These are phyloP conservation scores for Picea glauca DNA, from an alignment of 75 land plant genomes.

Conservation along the genomic window DNA sequence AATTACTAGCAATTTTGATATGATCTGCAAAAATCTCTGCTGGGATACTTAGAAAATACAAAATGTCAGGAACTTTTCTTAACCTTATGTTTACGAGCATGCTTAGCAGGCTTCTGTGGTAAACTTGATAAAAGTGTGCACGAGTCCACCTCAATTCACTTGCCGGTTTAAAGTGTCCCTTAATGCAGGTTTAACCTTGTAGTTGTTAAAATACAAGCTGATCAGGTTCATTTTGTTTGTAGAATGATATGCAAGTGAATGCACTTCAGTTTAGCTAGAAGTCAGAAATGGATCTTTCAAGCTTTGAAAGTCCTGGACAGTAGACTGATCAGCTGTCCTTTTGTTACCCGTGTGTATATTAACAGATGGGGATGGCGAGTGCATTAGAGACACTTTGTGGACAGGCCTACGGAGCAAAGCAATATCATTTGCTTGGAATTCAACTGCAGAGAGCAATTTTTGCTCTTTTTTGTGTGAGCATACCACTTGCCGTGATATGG, in stretches of 20 bases:
- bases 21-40: too few relatives aligned
- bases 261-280: background rate
- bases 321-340: background rate
- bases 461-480: conserved; percentile 38
- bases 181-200: background rate
- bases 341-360: background rate
- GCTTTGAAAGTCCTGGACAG: background rate
- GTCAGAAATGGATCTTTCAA: background rate
- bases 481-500: conserved; percentile 71
- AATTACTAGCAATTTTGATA: too few relatives aligned
- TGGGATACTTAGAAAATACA: too few relatives aligned
- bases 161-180: background rate
- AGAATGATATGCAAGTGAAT: background rate
- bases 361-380: conserved; percentile 15
- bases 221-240: background rate
- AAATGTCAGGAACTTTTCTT: background rate
- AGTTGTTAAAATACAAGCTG: background rate
- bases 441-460: conserved; percentile 67
- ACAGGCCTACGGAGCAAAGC: conserved; percentile 82
- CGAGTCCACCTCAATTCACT: background rate
- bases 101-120: background rate
- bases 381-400: conserved; percentile 79
- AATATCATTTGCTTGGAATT: conserved; percentile 70
- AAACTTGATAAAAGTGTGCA: background rate
- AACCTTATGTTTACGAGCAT: background rate